These are phyloP conservation scores for Globisporangium solare DNA, from an alignment of 352 stramenopile genomes.

Conservation along the genomic window DNA sequence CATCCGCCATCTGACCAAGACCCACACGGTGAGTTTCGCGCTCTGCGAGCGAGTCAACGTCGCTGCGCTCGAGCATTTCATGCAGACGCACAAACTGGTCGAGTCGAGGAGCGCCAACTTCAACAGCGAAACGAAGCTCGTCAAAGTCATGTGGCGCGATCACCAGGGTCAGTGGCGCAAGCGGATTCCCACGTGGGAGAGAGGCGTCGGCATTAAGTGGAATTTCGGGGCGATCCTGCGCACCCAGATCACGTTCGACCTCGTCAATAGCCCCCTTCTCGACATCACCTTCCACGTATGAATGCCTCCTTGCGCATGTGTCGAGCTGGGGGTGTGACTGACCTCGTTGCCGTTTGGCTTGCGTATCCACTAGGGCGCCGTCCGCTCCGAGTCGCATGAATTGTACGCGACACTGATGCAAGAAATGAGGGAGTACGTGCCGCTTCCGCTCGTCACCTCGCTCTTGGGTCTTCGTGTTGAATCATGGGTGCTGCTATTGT, in stretches of 20 bases:
- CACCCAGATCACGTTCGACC: conserved; percentile 60
- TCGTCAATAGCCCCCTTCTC: conserved; percentile 44
- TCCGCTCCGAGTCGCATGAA: conserved; percentile 24
- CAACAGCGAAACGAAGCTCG: conserved; percentile 71
- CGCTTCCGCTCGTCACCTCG: conserved; percentile 1
- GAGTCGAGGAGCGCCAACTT: conserved; percentile 84
- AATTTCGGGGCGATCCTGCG: conserved; percentile 38
- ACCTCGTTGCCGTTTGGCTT: neutral
- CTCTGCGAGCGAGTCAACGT: conserved; percentile 50
- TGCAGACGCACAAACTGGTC: conserved; percentile 28
- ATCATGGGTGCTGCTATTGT: neutral
- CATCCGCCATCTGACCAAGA: conserved; percentile 31
- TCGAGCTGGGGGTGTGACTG: no score
- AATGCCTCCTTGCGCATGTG: conserved; percentile 3
- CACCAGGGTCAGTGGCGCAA: conserved; percentile 42
- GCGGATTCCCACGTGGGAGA: conserved; percentile 4
- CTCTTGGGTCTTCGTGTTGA: neutral
- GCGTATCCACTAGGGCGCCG: conserved; percentile 22
- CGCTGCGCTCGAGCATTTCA: conserved; percentile 45
- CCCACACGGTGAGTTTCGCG: conserved; percentile 34
- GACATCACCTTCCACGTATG: conserved; percentile 56
- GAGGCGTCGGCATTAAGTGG: conserved; percentile 21
- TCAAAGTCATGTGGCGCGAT: conserved; percentile 90
- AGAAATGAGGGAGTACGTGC: conserved; percentile 37
- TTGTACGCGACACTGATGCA: conserved; percentile 36